These are phyloP conservation scores for Tritrichomonas musculus DNA, from an alignment of 208 protist genomes.

Conservation along the genomic window DNA sequence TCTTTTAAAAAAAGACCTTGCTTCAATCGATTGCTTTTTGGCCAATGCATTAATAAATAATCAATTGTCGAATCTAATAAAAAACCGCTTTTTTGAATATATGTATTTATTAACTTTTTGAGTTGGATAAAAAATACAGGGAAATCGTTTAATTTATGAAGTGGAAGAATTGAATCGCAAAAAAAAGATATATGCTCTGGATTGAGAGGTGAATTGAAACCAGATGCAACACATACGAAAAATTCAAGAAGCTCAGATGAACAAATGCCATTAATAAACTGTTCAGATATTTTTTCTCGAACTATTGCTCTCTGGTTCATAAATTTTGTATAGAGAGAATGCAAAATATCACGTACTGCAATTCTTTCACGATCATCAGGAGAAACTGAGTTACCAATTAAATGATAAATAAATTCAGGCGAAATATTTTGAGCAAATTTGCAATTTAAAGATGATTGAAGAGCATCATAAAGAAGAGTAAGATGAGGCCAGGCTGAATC, in stretches of 20 bases:
- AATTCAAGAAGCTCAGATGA: conserved; percentile 7
- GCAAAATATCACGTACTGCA: background rate
- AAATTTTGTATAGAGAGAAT: conserved; percentile 21
- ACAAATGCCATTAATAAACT: background rate
- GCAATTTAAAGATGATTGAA: background rate
- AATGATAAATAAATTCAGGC: background rate
- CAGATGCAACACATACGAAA: background rate
- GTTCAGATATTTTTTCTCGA: background rate
- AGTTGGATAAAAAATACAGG: background rate
- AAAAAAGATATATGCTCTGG: background rate
- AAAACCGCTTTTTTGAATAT: background rate
- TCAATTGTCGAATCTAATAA: background rate
- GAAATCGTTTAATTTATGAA: background rate
- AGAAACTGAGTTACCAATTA: background rate
- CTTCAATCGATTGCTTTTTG: background rate
- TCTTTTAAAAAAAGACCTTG: background rate
- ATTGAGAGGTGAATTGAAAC: background rate
- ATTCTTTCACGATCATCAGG: conserved; percentile 20
- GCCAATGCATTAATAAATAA: background rate
- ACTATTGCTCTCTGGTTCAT: background rate
- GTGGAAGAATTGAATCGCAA: background rate
- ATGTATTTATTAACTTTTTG: background rate
- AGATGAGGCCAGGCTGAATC: background rate
- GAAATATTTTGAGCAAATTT: background rate
- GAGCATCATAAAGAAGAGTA: background rate